Base-by-base conservation (phyloP, 345 rosid species). In the Garcia nutans region DNA sequence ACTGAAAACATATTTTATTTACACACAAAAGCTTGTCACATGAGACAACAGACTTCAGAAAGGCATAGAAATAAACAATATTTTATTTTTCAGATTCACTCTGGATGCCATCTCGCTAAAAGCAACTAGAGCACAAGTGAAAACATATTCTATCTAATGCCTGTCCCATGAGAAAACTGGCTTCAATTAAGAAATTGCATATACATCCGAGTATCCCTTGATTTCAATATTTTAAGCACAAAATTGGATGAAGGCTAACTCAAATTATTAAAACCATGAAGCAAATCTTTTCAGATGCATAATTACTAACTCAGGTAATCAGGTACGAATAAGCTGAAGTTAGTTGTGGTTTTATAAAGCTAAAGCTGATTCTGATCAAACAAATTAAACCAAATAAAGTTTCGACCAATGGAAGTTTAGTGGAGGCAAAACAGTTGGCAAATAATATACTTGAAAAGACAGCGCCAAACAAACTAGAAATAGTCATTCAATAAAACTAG, bases 21-120 rank as follows among this genome's bases (percentile, higher is more conserved):
- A 50, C 62, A 74, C 44, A 66, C 20, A 42, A 66, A 65, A 15
- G 72, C 62, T 54, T n/a, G 16, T 37, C 71, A 67, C 66, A 9
- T 67, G 44, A 67, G 26, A 66, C 65, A 57, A 67, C 24, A 57
- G 55, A 10, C 65, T 42, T 75, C 70, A 26, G 26, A 24, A 41
- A 42, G 55, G 20, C 10, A 24, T 31, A 31, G 9, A 65, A 7
- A 74, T 19, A 49, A 33, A 28, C 58, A 74, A 15, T 69, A 67
- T 55, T 60, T 73, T 73, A 45, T 15, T 23, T 49, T 26, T 15
- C 24, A 65, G 20, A 28, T 50, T 49, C n/a, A 20, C 57, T 20
- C 33, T 26, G 42, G 28, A 62, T 56, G 44, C 42, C 31, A 42
- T 65, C 72, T 66, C 24, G 24, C 2, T 8, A 64, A 31, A 64